Evolutionary conservation across 106 monocot species (phyloP), one percentile per base, ranked within the genome.

Genomic region (Dendrobium officinale): DNA sequence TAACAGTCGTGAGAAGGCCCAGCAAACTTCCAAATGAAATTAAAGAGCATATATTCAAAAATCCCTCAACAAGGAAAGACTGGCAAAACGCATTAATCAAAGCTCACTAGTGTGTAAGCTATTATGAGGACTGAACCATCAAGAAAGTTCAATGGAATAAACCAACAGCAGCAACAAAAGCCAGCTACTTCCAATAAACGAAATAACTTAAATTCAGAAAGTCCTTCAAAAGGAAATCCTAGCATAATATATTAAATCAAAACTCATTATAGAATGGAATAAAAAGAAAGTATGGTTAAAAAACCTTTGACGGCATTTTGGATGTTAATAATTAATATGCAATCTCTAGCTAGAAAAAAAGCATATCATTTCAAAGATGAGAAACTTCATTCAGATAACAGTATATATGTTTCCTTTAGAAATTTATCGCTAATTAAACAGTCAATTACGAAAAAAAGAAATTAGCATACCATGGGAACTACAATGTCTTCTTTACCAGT

Each of bases 401-500:
- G 27, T 66, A 70, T 15, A 70, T 70, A 70, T 66, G 37, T 16
- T 70, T 37, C 13, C 37, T 22, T 7, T 3, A 70, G 16, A 33
- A 70, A 33, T 33, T 15, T 11, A 33, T 11, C 15, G 9, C 29
- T 40, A 70, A 37, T 16, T 33, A 68, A 66, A 29, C 4, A 33
- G 70, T 33, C 70, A 33, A 70, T 24, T 37, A 16, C 15, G 10
- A 31, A 70, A 70, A 37, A 70, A 26, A 51, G 20, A 48, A 33
- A 77, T 15, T 58, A 81, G 40, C 85, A 84, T 88, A 96, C 96
- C 91, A 96, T 93, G 29, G 96, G 96, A 86, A 96, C 96, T 49
- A 93, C 90, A 86, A 93, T 96, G 80, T 96, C 96, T 81, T 96
- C 93, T 87, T 96, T 91, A 19, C 93, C 87, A 0, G 96, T 96